Evolutionary conservation across 2,329 filamentous ascomycete species (phyloP), one percentile per base, ranked within the genome.

Genomic region (Aspergillus jensenii): DNA sequence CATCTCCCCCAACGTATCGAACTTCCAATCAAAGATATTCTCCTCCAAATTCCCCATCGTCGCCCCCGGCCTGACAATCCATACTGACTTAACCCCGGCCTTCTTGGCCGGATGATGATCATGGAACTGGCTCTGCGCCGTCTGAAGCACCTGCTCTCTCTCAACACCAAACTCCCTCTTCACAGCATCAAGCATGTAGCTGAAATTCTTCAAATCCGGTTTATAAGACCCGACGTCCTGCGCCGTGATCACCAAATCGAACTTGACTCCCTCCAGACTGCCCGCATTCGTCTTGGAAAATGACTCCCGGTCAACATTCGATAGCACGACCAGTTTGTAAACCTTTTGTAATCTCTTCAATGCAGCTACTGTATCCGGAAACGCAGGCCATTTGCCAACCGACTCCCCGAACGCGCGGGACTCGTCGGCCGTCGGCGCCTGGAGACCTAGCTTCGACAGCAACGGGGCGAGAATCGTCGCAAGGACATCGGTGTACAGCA

Each of bases 151-250:
- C 60, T 85, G 76, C 0, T 75, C 74, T 63, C 83, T 84, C 31
- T 81, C 78, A 0, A 90, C 69, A 0, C 82, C 85, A 52, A 88
- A 82, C 6, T 84, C 80, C 3, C 71, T 65, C 65, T 81, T 74
- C 17, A 84, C 81, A 35, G 81, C 77, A 14, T 72, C 69, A 14
- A 90, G 75, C 73, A 91, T 76, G 67, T 88, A 88, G 56, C 83
- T 78, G 63, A 92, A 92, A 66, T 90, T 91, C 27, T 70, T 70
- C 39, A 74, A 69, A 60, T 83, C 76, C 0, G 90, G 90, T 76
- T 92, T 92, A 71, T 91, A 92, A 6, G 78, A 81, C 1, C 89
- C 88, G 53, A 91, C 84, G 45, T 89, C 83, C 72, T 91, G 79
- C 2, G 89, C 89, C 2, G 88, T 90, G 71, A 88, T 85, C 23